Evolutionary conservation across 75 land plant genomes (phyloP).

Genomic region (Ceratopteris richardii): DNA sequence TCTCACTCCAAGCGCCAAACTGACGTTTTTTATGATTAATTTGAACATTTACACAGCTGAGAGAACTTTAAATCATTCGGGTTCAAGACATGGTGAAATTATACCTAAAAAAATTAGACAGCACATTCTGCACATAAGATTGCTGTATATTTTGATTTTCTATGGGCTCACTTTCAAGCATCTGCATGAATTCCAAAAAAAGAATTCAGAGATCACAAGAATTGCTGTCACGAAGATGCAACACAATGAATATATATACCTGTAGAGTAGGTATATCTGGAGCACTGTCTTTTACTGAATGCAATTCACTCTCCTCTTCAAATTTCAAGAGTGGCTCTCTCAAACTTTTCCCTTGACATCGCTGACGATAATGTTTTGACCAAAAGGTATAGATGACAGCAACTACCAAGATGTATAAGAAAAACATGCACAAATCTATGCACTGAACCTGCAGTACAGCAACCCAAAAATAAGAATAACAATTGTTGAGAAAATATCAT

Average conservation of each 20-base stretch:
- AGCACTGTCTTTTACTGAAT: constrained; percentile 22
- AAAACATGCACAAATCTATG: constrained; percentile 51
- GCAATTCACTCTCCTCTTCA: constrained; percentile 24
- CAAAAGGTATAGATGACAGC: constrained; percentile 8
- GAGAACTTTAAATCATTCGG: no score
- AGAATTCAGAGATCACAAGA: neutral
- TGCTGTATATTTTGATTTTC: constrained; percentile 17
- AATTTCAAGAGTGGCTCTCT: constrained; percentile 31
- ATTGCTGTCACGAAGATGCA: neutral
- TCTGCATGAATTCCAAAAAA: constrained; percentile 28
- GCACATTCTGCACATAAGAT: constrained; percentile 47
- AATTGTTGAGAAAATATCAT: no score
- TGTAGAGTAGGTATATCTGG: constrained; percentile 30
- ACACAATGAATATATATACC: constrained; percentile 17
- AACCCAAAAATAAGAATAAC: no score
- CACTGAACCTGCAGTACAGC: constrained; percentile 81
- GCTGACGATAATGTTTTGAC: neutral
- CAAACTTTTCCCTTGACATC: constrained; percentile 2
- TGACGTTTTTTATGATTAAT: no score
- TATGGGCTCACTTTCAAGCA: constrained; percentile 24
- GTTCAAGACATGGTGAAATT: no score
- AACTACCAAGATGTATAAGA: constrained; percentile 51
- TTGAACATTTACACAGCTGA: no score
- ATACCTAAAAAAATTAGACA: constrained; percentile 37
- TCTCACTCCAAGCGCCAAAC: no score